phyloP scores from a whole-genome alignment of 345 rosid species.

The Brassica nigra region DNA sequence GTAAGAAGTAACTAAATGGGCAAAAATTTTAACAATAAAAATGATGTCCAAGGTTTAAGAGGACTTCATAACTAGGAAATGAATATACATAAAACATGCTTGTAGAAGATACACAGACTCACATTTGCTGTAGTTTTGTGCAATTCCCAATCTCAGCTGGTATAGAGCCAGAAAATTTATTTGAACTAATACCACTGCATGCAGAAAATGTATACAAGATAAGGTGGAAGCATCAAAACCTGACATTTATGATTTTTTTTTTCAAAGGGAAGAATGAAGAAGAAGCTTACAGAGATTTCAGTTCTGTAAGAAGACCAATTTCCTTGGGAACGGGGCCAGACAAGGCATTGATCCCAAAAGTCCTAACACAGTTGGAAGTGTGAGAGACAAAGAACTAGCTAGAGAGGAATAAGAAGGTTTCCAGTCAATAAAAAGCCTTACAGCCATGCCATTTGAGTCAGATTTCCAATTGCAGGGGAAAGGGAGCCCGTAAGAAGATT shows the following conservation, averaged over 20 bases:
- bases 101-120: slow-evolving; percentile 32
- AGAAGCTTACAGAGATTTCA: slow-evolving; percentile 52
- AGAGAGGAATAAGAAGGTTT: too few species aligned
- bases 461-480: slow-evolving; percentile 37
- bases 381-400: too few species aligned
- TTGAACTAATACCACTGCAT: slow-evolving; percentile 49
- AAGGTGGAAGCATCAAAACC: slow-evolving; percentile 3
- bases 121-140: slow-evolving; percentile 53
- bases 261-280: not conserved
- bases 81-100: too few species aligned
- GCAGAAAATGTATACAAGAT: not conserved
- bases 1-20: too few species aligned
- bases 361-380: too few species aligned
- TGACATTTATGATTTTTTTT: too few species aligned
- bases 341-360: not conserved
- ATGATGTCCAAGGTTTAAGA: too few species aligned
- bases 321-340: slow-evolving; percentile 72
- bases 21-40: too few species aligned
- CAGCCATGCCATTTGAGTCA: slow-evolving; percentile 57
- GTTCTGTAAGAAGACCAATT: slow-evolving; percentile 47
- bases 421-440: slow-evolving; percentile 31
- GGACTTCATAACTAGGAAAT: too few species aligned
- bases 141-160: slow-evolving; percentile 66
- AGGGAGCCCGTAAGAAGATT: slow-evolving; percentile 37
- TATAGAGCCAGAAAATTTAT: slow-evolving; percentile 69